These are phyloP conservation scores for Ophiosphaerella narmari DNA, from an alignment of 2,329 filamentous ascomycete species.

Conservation along the genomic window DNA sequence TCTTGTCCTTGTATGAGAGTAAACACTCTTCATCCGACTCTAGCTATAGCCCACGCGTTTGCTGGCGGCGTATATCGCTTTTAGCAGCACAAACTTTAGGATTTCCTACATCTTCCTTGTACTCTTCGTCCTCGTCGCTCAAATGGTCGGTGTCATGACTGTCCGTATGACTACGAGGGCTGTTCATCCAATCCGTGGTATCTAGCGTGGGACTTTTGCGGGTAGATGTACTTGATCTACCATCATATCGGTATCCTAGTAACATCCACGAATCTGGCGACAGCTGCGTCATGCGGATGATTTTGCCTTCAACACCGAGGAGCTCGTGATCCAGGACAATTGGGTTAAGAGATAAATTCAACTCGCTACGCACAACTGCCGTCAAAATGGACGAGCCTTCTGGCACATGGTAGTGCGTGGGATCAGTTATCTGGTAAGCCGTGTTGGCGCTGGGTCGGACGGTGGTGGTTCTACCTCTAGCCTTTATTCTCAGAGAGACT, in stretches of 20 bases:
- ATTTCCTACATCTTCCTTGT: too few species aligned
- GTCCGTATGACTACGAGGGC: constrained; percentile 7
- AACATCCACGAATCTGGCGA: constrained; percentile 13
- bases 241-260: constrained; percentile 12
- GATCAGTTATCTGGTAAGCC: constrained; percentile 12
- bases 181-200: not conserved
- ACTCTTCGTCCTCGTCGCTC: too few species aligned
- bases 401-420: constrained; percentile 9
- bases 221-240: constrained; percentile 1
- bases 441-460: constrained; percentile 5
- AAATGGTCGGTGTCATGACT: too few species aligned
- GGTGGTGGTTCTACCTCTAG: not conserved
- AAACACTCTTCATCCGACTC: too few species aligned
- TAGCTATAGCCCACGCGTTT: too few species aligned
- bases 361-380: constrained; percentile 11
- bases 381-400: constrained; percentile 10
- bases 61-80: too few species aligned
- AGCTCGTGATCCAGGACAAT: constrained; percentile 8
- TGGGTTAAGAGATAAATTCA: constrained; percentile 7
- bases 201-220: too few species aligned
- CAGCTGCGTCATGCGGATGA: not conserved
- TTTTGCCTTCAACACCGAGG: constrained; percentile 11
- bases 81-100: too few species aligned
- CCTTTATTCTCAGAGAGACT: not conserved
- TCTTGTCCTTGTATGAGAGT: too few species aligned